Evolutionary conservation across 306 rosid genomes (phyloP), one percentile per base, ranked within the genome.

Genomic region (Cercis canadensis): DNA sequence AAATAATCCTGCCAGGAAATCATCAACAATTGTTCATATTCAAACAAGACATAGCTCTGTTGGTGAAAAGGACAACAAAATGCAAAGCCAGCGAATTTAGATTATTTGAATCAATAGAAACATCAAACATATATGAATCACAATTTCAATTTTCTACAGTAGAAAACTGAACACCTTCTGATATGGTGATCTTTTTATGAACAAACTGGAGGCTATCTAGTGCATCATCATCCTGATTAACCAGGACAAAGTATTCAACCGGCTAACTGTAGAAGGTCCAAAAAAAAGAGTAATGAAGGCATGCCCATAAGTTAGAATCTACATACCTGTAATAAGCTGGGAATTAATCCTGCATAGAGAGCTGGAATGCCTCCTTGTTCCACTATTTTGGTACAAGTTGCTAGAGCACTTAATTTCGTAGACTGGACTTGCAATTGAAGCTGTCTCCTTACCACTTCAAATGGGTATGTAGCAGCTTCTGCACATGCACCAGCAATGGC

Each of bases 401-500:
- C 96, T 19, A 95, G 39, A 60, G 99, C 70, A 80, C 96, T 88
- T 89, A 91, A 75, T 85, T 74, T 87, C 14, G 96, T 74, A 49
- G 90, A 80, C 81, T 83, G 96, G 69, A 74, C 90, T 85, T 94
- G 99, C 86, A 94, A 65, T 80, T 94, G 99, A 75, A 94, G 99
- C 68, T 78, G 83, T 70, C 95, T 89, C 79, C 97, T 89, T 65
- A 94, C 84, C 76, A 94, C 97, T 81, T 94, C 97, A 82, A 91
- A 94, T 1, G 99, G 97, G 75, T 94, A 94, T 3, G 99, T 94
- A 33, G 87, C 89, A 59, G 91, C 95, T 85, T 94, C 99, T 64
- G 96, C 97, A 73, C 97, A 94, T 64, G 99, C 99, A 74, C 99
- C 97, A 19, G 98, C 75, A 74, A 94, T 77, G 72, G 97, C 99